phyloP scores from a whole-genome alignment of 2,329 filamentous ascomycete genomes.

The Gaeumannomyces tritici region DNA sequence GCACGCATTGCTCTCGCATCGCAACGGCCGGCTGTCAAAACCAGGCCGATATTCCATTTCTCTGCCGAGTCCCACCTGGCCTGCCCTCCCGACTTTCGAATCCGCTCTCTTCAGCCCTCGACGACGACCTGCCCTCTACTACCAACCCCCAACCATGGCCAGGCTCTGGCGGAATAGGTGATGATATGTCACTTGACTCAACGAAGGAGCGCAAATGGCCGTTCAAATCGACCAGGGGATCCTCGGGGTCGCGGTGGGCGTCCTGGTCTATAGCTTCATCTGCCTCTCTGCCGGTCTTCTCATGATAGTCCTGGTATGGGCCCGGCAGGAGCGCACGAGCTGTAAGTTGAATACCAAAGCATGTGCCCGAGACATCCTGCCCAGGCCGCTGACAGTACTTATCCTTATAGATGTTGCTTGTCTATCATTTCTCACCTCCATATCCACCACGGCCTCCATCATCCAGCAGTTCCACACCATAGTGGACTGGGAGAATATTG shows the following conservation, averaged over 20 bases:
- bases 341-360: constrained; percentile 21
- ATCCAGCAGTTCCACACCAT: constrained; percentile 33
- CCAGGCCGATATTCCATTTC: neutral
- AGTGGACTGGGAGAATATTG: constrained; percentile 26
- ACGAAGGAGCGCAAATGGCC: constrained; percentile 19
- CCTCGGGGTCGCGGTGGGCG: constrained; percentile 19
- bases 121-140: neutral
- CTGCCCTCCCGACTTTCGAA: neutral
- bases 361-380: too few species aligned
- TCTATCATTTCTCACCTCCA: constrained; percentile 23
- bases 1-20: too few species aligned
- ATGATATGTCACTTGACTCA: constrained; percentile 2
- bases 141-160: neutral
- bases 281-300: constrained; percentile 21
- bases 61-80: neutral
- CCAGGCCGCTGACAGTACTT: neutral
- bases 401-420: constrained; percentile 29
- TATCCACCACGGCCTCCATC: constrained; percentile 28
- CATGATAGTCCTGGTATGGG: constrained; percentile 26
- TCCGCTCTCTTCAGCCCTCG: too few species aligned
- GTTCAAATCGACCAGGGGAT: constrained; percentile 23
- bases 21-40: neutral
- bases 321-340: constrained; percentile 28
- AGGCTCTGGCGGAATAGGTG: neutral
- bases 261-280: constrained; percentile 25